Evolutionary conservation across 805 yeast species (phyloP), one percentile per base, ranked within the genome.

Genomic region (Kregervanrija delftensis): DNA sequence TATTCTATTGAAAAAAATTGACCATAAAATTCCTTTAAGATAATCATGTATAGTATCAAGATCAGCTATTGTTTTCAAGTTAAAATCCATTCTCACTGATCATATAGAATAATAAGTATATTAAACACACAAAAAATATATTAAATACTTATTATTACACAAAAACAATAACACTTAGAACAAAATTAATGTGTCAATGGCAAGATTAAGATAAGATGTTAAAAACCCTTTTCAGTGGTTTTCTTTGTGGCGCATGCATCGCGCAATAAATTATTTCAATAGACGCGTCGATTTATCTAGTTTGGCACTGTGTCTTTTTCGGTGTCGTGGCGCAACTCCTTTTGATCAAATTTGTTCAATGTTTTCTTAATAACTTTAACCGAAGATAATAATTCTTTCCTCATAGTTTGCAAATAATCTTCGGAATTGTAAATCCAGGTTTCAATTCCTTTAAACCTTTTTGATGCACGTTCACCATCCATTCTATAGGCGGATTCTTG

Each of bases 1-100:
- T 28, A 83, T 64, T 37, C 95, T 65, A 44, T 79, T 76, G 59
- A 85, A 85, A 58, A 85, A 75, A 14, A 85, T 77, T 2, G 86
- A 67, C 68, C 86, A 79, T 44, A 86, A 59, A 28, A 83, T 62
- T 1, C 84, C 86, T 69, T 69, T 72, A 12, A 78, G 60, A 8
- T 77, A 74, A 46, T 80, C 86, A 41, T 75, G 65, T 8, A 74
- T 69, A 39, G 74, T 73, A 39, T 76, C 72, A 43, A 77, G 58
- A 48, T 79, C 85, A 1, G 78, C 73, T 10, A 69, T 65, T 39
- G 77, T 50, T 46, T 68, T 70, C 44, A 77, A 60, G 5, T 65
- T 62, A 63, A 67, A 72, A 55, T 76, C 77, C 79, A 22, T 22
- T 22, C 28, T 22, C 28, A 22, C 28, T 22, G 8, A 22, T 22